These are phyloP conservation scores for Ogataea pignaliae DNA, from an alignment of 805 yeast genomes.

Conservation along the genomic window DNA sequence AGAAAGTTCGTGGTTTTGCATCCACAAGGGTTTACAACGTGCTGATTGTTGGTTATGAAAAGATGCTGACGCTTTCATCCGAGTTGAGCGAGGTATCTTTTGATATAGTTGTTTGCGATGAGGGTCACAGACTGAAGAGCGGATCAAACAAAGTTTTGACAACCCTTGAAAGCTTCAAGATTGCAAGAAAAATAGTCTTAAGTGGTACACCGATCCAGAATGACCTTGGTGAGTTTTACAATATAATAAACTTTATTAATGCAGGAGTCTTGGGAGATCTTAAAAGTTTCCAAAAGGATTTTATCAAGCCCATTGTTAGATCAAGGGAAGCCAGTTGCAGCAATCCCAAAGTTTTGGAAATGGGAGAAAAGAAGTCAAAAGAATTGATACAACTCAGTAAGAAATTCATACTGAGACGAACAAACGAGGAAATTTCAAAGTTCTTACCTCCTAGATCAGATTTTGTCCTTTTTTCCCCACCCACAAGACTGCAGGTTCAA, in stretches of 20 bases:
- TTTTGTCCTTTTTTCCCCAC: slow-evolving; percentile 69
- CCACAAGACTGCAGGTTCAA: slow-evolving; percentile 55
- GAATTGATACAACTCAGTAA: slow-evolving; percentile 62
- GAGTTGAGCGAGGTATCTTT: slow-evolving; percentile 43
- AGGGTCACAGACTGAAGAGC: slow-evolving; percentile 87
- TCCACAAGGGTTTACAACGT: slow-evolving; percentile 75
- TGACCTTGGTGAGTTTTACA: slow-evolving; percentile 78
- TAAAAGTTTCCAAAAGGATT: slow-evolving; percentile 54
- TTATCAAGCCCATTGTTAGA: slow-evolving; percentile 62
- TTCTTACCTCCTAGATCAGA: slow-evolving; percentile 76
- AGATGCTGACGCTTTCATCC: slow-evolving; percentile 49
- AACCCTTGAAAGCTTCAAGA: slow-evolving; percentile 51
- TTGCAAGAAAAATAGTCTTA: slow-evolving; percentile 56
- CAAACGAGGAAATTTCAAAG: slow-evolving; percentile 48
- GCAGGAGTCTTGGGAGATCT: slow-evolving; percentile 74
- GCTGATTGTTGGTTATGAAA: slow-evolving; percentile 84
- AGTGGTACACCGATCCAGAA: slow-evolving; percentile 77
- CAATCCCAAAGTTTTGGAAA: slow-evolving; percentile 41
- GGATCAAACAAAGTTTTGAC: slow-evolving; percentile 66
- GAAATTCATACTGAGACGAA: slow-evolving; percentile 68
- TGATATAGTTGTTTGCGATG: slow-evolving; percentile 87
- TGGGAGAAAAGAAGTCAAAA: slow-evolving; percentile 60
- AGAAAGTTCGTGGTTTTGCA: slow-evolving; percentile 56
- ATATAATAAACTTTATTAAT: slow-evolving; percentile 75
- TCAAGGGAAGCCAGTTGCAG: slow-evolving; percentile 65